Evolutionary conservation across 345 rosid genomes (phyloP), one percentile per base, ranked within the genome.

Genomic region (Populus alba): DNA sequence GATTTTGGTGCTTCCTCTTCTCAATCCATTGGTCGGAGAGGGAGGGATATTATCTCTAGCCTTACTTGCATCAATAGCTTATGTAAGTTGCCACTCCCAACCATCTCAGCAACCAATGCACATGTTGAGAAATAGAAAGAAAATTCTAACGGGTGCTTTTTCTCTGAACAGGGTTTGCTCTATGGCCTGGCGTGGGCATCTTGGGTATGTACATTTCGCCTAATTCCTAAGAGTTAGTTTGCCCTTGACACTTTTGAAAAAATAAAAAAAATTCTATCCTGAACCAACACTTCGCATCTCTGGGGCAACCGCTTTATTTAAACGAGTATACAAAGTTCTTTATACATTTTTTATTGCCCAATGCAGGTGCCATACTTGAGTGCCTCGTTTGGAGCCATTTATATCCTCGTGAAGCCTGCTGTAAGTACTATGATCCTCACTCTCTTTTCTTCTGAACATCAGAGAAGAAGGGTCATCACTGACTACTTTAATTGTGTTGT

Each of bases 161-260:
- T 65, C 43, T 69, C 31, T 70, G 38, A 81, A 73, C 87, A 89
- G 91, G 91, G 85, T 37, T 59, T 84, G 80, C 78, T 89, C 70
- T 85, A 89, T 72, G 88, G 91, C 70, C 76, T 87, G 39, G 90
- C 90, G 11, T 89, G 91, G 91, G 87, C 91, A 68, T 71, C 90
- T 67, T 87, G 90, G 91, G 91, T 89, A 87, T 71, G 87, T 69
- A 41, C 39, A 29, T 51, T 0, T 41, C 11, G 65, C 17, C n/a
- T 37, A 0, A 63, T 43, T 74, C 23, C n/a, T 4, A 7, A 6
- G 1, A 66, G 41, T 15, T 57, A 65, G 7, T 25, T 22, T 31
- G 35, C 43, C 17, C 17, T 2, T 23, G 27, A 18, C 27, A 13
- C 5, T 31, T 71, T 20, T 16, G 31, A 20, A 29, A 4, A 33